A percentile compares a stretch with the other conserved stretches of the same genome.
phyloP scores from a whole-genome alignment of 257 asterid species.

The Solanum chaucha region DNA sequence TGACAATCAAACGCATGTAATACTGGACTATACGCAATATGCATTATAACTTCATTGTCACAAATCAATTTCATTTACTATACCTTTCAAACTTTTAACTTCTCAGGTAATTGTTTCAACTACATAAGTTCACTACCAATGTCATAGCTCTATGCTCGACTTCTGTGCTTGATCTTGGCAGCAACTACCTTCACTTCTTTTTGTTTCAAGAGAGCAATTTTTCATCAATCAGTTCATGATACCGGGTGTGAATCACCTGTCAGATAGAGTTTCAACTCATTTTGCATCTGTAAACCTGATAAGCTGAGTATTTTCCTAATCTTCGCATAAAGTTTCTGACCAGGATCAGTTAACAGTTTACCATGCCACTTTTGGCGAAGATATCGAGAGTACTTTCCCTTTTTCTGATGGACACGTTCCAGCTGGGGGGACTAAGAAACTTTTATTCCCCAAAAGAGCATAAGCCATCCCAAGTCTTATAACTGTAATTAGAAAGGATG shows the following conservation, averaged over 20 bases:
- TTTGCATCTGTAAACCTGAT: background rate
- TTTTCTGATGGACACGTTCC: background rate
- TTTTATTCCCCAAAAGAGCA: background rate
- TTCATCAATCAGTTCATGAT: background rate
- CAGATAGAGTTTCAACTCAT: background rate
- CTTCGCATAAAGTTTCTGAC: background rate
- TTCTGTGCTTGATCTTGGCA: background rate
- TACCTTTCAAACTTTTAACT: background rate
- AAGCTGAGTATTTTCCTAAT: background rate
- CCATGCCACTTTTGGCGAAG: too few species aligned
- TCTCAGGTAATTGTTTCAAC: background rate
- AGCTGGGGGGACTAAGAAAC: background rate
- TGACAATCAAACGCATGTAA: background rate
- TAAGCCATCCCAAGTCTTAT: background rate
- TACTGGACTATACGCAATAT: background rate
- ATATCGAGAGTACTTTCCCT: too few species aligned
- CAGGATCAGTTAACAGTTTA: background rate
- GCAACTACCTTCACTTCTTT: background rate
- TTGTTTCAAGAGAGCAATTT: background rate
- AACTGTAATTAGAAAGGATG: background rate
- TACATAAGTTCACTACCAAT: background rate
- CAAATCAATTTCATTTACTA: background rate
- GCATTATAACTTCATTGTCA: background rate
- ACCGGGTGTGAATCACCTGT: background rate
- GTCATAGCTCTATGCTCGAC: background rate